Conservation (phyloP, 2,329 filamentous ascomycete species). For the Alternaria brassicae region DNA sequence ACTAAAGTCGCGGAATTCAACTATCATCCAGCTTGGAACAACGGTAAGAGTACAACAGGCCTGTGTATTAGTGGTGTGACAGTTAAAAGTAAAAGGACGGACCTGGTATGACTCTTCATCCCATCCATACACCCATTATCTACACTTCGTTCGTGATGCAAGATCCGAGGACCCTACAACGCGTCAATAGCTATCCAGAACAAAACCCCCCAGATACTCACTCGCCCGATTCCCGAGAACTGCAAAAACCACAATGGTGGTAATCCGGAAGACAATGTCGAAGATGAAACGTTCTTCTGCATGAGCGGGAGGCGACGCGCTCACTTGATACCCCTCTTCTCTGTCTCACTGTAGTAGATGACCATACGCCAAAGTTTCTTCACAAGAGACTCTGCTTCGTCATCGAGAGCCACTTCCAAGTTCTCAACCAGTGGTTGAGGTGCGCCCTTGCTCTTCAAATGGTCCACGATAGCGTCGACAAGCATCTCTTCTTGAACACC, state of each 20-base stretch:
- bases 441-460: conserved; percentile 75
- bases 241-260: neutral
- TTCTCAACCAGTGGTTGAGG: conserved; percentile 85
- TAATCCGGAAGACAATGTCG: neutral
- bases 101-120: conserved; percentile 15
- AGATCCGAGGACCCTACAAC: conserved; percentile 33
- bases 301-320: neutral
- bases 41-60: neutral
- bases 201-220: conserved; percentile 21
- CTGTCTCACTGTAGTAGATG: conserved; percentile 95
- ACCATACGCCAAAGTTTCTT: conserved; percentile 99
- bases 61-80: conserved; percentile 13
- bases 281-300: neutral
- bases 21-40: neutral
- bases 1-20: neutral
- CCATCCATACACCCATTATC: conserved; percentile 10
- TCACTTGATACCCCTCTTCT: conserved; percentile 77
- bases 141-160: conserved; percentile 21
- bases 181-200: conserved; percentile 24
- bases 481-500: conserved; percentile 96
- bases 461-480: conserved; percentile 89
- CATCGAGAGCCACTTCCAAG: conserved; percentile 85
- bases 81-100: conserved; percentile 9
- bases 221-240: conserved; percentile 9
- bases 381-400: conserved; percentile 91